Base-by-base conservation (phyloP, 352 stramenopile species). In the Elongisporangium undulatum region DNA sequence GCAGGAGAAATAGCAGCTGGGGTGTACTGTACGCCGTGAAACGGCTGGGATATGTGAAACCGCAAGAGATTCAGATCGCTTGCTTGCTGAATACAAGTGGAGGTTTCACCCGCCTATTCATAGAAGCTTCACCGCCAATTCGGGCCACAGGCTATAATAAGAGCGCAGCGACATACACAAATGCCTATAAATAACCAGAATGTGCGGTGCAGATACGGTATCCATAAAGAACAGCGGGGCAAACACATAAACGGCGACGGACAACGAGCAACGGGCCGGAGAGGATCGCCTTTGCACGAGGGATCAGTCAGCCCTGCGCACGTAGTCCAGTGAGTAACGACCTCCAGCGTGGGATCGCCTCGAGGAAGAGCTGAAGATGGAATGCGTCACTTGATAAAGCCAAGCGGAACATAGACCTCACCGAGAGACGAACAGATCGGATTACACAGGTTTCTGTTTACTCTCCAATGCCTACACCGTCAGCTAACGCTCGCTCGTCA, bases 401-500 rank as follows among this genome's bases (percentile, higher is more conserved):
- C 24, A 34, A 38, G 26, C 34, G 13, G 34, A 45, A 45, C 34
- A 45, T 17, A 45, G 34, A 45, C 34, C 34, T 45, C 34, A 17
- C 34, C 9, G 34, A 45, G 34, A 45, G 34, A 45, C 9, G 34
- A 45, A 45, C 10, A 17, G 13, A 45, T 45, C 34, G 34, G 34
- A 38, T 9, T 38, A 9, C 26, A 9, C 6, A 9, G 23, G 26
- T 17, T 45, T 4, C 34, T 45, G 34, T 45, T 45, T 45, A 45
- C 34, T 45, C 34, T 45, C 34, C 16, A 26, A 2, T 12, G 49
- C n/a, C 51, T 20, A 59, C 23, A 62, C 49, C 53, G 4, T 26
- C 60, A 55, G 34, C 34, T 45, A 45, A 9, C 34, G 34, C 34
- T 45, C 34, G 34, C 49, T 53, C 49, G 49, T 53, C 49, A 53